phyloP scores from a whole-genome alignment of 1,139 yeast genomes.

The Meyerozyma guilliermondii region DNA sequence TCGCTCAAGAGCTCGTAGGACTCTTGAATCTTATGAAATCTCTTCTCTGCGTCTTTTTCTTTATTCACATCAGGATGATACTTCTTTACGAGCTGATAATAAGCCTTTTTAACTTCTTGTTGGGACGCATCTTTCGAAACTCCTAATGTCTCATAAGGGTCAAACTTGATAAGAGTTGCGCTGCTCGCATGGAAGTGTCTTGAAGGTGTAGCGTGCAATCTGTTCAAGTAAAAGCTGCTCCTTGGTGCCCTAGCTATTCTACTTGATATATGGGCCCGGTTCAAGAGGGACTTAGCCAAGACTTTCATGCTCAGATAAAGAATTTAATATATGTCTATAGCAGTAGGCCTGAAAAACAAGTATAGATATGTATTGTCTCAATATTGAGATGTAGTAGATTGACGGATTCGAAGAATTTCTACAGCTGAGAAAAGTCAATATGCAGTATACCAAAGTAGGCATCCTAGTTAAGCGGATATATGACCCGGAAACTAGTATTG shows the following conservation, averaged over 20 bases:
- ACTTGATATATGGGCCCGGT: not conserved
- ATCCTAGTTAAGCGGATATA: not conserved
- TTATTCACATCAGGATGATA: conserved; percentile 96
- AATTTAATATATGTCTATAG: too few species aligned
- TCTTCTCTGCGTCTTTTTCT: conserved; percentile 79
- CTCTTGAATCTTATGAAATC: conserved; percentile 88
- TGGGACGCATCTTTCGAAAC: conserved; percentile 66
- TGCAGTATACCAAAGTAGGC: not conserved
- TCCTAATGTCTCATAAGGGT: conserved; percentile 84
- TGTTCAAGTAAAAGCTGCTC: not conserved
- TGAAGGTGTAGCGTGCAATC: not conserved
- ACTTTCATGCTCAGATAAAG: not conserved
- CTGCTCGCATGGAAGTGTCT: conserved; percentile 25
- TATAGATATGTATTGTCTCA: too few species aligned
- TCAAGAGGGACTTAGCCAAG: not conserved
- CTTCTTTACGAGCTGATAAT: conserved; percentile 87
- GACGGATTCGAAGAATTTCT: conserved; percentile 1
- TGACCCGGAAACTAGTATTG: not conserved
- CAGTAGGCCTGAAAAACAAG: too few species aligned
- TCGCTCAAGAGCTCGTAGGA: conserved; percentile 91
- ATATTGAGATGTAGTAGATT: not conserved
- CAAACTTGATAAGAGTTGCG: conserved; percentile 33
- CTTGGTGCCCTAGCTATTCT: not conserved
- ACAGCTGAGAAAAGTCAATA: not conserved
- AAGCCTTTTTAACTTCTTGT: conserved; percentile 90